A percentile compares a stretch with the other conserved stretches of the same genome.
These are phyloP conservation scores for Pseudotulostoma volvatum DNA, from an alignment of 495 filamentous ascomycete species.

Conservation along the genomic window DNA sequence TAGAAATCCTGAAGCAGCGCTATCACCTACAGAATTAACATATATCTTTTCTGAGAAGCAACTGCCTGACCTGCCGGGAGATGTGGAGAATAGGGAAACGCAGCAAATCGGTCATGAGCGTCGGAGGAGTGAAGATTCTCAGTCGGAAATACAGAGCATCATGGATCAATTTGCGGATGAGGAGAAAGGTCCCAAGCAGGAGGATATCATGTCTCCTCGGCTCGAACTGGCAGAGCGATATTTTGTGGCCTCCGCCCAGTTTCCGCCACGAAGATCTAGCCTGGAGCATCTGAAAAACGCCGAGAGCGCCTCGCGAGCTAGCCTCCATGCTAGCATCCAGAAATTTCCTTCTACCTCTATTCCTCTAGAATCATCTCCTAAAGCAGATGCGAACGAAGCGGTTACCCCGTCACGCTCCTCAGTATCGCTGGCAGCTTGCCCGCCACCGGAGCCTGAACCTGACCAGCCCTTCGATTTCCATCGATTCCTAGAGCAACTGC, in stretches of 20 bases:
- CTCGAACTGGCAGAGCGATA: conserved; percentile 57
- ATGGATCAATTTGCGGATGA: conserved; percentile 72
- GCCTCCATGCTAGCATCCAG: not conserved
- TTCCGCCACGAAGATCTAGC: conserved; percentile 73
- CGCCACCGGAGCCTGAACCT: conserved; percentile 77
- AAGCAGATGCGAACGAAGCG: conserved; percentile 8
- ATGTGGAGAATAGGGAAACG: conserved; percentile 28
- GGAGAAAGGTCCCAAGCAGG: conserved; percentile 44
- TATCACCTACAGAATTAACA: conserved; percentile 29
- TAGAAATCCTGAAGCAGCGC: conserved; percentile 38
- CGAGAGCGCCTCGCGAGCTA: conserved; percentile 1
- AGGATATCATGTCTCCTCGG: conserved; percentile 71
- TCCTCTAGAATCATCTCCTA: conserved; percentile 5
- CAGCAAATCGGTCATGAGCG: conserved; percentile 26
- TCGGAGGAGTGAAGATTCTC: conserved; percentile 48
- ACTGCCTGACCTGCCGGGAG: conserved; percentile 41
- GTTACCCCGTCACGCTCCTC: conserved; percentile 30
- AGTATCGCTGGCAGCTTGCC: conserved; percentile 38
- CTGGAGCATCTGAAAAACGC: conserved; percentile 38
- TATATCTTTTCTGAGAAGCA: conserved; percentile 30
- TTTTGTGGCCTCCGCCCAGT: conserved; percentile 42
- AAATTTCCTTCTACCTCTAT: conserved; percentile 1
- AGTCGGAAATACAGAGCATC: conserved; percentile 84
- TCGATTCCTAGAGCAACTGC: conserved; percentile 84
- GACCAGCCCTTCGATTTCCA: conserved; percentile 95